Evolutionary conservation across 805 yeast species (phyloP), one percentile per base, ranked within the genome.

Genomic region (Nakazawaea pomicola): DNA sequence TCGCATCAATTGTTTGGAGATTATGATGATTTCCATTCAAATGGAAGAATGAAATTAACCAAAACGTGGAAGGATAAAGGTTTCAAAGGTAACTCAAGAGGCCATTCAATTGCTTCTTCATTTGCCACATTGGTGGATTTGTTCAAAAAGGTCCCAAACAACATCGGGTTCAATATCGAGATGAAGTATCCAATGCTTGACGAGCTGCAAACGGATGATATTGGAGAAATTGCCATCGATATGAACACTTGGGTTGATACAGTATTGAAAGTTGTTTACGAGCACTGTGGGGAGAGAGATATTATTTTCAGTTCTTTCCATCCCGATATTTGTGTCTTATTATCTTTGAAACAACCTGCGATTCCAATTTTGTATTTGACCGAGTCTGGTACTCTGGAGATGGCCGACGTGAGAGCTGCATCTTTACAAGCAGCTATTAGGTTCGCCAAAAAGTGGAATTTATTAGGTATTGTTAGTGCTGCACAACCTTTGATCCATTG

Each of bases 101-200:
- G 98, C 0, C 69, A 80, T 33, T 81, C 93, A 1, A 86, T 91
- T 57, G 96, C 96, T 6, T 86, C 96, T 0, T 82, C 87, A 24
- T 91, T 91, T 60, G 95, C 91, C 7, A 89, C 97, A 0, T 69
- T 91, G 49, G 82, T 76, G 52, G 96, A 90, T 49, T 72, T 90
- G 35, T 88, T 91, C 65, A 73, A 74, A 53, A 85, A 85, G 49
- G 64, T 91, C 19, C 97, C 98, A 1, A 68, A 71, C 43, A 75
- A 72, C 44, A 95, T 90, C 12, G 98, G 98, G 0, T 90, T 93
- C 65, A 91, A 91, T 56, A 87, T 91, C 46, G 98, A 91, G 60
- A 80, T 93, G 62, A 89, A 91, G 57, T 91, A 89, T 57, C 98
- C 98, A 2, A 85, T 91, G 93, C 70, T 88, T 38, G 95, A 88